These are phyloP conservation scores for Cyberlindnera subsufficiens DNA, from an alignment of 805 yeast species.

Conservation along the genomic window DNA sequence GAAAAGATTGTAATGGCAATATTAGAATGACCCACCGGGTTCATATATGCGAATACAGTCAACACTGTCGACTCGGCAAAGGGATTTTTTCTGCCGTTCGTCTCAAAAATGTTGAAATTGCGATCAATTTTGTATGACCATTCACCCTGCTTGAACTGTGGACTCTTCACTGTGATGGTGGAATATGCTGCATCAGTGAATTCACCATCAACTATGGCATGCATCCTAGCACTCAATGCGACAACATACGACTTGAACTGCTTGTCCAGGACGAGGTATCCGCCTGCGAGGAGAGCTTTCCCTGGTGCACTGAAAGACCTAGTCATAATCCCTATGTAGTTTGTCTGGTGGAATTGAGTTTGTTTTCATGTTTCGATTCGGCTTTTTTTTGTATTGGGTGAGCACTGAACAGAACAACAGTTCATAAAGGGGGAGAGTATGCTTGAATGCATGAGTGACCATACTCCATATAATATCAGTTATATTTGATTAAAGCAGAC, in stretches of 20 bases:
- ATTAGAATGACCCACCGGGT: conserved; percentile 19
- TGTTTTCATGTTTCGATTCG: background rate
- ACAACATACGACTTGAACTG: conserved; percentile 70
- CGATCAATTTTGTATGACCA: conserved; percentile 51
- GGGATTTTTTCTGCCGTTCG: conserved; percentile 48
- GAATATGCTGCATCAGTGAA: background rate
- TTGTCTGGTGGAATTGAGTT: background rate
- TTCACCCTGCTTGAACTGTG: conserved; percentile 66
- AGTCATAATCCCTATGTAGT: background rate
- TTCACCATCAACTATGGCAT: conserved; percentile 45
- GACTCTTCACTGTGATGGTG: conserved; percentile 49
- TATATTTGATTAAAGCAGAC: no score
- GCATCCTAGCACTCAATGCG: conserved; percentile 87
- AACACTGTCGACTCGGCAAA: conserved; percentile 62
- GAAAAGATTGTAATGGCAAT: conserved; percentile 59
- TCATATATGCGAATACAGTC: conserved; percentile 48
- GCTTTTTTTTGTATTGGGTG: no score
- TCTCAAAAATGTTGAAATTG: conserved; percentile 22
- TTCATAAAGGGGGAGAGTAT: no score
- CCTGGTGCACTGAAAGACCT: conserved; percentile 84
- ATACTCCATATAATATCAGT: no score
- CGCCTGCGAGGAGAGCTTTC: conserved; percentile 91
- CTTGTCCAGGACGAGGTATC: conserved; percentile 85
- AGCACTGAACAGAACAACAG: no score
- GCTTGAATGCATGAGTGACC: no score